A percentile compares a stretch with the other conserved stretches of the same genome.
phyloP scores from a whole-genome alignment of 768 basidiomycete species.

The Dictyophora rubrovolvata region DNA sequence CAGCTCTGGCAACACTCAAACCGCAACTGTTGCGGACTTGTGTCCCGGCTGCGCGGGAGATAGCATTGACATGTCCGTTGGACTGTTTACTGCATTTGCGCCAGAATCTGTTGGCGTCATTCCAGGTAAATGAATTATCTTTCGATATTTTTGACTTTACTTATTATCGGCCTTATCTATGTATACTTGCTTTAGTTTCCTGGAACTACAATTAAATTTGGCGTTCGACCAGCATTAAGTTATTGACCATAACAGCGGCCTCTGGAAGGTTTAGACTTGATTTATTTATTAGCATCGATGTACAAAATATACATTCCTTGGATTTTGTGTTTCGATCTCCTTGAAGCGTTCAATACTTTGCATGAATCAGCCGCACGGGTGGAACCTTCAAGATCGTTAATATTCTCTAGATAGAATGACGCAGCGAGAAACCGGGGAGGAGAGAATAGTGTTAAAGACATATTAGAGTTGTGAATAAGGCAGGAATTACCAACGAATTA shows the following conservation, averaged over 20 bases:
- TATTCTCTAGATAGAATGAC: no score
- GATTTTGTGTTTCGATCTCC: no score
- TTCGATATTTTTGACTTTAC: neutral
- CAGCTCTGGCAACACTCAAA: constrained; percentile 42
- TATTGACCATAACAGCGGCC: neutral
- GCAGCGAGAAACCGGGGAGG: no score
- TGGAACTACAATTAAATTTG: neutral
- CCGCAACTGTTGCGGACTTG: constrained; percentile 61
- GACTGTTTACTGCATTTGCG: constrained; percentile 55
- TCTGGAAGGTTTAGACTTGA: neutral
- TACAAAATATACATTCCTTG: no score
- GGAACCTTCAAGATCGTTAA: no score
- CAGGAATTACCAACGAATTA: no score
- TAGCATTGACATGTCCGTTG: constrained; percentile 59
- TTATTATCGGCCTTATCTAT: neutral
- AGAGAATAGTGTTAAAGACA: no score
- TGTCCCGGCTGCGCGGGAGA: constrained; percentile 67
- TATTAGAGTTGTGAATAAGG: no score
- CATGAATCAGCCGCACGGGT: no score
- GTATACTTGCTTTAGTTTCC: neutral
- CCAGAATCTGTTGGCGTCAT: constrained; percentile 40
- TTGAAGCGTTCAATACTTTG: no score
- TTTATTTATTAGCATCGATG: neutral
- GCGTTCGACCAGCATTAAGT: neutral
- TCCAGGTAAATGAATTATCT: constrained; percentile 35